Percentiles rank a stretch among this genome's conserved stretches.
Evolutionary conservation across 225 moss, liverwort and hornwort genomes (phyloP).

Genomic region (Physcomitrellopsis africana): DNA sequence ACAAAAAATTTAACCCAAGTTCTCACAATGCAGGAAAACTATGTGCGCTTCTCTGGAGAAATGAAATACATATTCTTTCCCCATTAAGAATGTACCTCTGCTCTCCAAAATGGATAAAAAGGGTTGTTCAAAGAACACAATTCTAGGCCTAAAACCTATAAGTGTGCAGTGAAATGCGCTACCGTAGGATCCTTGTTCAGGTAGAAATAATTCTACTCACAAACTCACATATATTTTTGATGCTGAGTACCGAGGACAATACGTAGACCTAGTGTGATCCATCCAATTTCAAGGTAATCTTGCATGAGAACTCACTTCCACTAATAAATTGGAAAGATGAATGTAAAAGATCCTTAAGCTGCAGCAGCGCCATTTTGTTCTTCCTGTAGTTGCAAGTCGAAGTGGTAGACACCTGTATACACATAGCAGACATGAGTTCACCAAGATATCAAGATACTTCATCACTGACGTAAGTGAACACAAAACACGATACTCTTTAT

Average conservation of each 20-base stretch:
- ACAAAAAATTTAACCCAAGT: too few species aligned
- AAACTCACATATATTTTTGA: slow-evolving; percentile 20
- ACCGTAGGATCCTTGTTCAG: slow-evolving; percentile 13
- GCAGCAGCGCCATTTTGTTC: slow-evolving; percentile 33
- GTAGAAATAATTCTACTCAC: slow-evolving; percentile 30
- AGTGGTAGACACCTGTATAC: slow-evolving; percentile 72
- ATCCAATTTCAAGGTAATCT: slow-evolving; percentile 5
- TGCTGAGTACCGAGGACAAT: slow-evolving; percentile 21
- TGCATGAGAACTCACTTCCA: neutral
- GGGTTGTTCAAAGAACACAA: slow-evolving; percentile 10
- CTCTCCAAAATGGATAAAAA: neutral
- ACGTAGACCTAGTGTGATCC: slow-evolving; percentile 17
- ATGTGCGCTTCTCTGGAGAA: too few species aligned
- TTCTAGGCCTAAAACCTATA: neutral
- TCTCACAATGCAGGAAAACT: too few species aligned
- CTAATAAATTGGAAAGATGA: neutral
- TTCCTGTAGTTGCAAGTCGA: slow-evolving; percentile 68
- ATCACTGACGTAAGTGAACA: neutral
- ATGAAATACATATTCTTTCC: too few species aligned
- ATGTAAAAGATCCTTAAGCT: slow-evolving; percentile 4
- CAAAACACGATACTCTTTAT: neutral
- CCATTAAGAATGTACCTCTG: too few species aligned
- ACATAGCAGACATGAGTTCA: neutral
- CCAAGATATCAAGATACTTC: neutral
- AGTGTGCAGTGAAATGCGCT: neutral